These are phyloP conservation scores for Penicillium hesseltinei DNA, from an alignment of 2,329 filamentous ascomycete species.

Conservation along the genomic window DNA sequence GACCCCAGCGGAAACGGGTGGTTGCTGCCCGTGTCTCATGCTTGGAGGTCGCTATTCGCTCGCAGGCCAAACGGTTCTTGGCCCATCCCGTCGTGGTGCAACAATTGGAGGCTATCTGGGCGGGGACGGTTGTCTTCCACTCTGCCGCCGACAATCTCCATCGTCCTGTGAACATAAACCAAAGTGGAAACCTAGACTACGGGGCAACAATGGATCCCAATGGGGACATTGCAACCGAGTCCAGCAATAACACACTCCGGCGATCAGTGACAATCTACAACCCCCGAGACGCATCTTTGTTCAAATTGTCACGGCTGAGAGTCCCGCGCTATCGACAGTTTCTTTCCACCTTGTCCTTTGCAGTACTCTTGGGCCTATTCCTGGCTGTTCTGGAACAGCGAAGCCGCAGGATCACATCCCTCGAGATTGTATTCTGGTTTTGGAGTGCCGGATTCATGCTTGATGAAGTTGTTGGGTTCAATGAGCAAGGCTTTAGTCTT, in stretches of 20 bases:
- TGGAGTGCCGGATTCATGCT: constrained; percentile 98
- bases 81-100: constrained; percentile 89
- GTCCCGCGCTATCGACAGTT: constrained; percentile 91
- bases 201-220: constrained; percentile 28
- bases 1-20: constrained; percentile 47
- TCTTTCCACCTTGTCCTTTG: constrained; percentile 82
- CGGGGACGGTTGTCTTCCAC: constrained; percentile 91
- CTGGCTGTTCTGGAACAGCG: constrained; percentile 75
- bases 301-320: constrained; percentile 85
- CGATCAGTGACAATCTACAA: constrained; percentile 86
- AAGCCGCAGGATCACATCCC: constrained; percentile 73
- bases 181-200: constrained; percentile 23
- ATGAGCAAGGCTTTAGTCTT: constrained; percentile 91
- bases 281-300: constrained; percentile 81
- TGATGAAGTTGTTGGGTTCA: constrained; percentile 93
- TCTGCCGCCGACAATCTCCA: constrained; percentile 83
- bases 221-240: constrained; percentile 18
- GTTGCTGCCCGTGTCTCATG: constrained; percentile 78
- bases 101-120: constrained; percentile 96
- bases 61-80: constrained; percentile 87
- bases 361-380: constrained; percentile 79
- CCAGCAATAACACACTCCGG: constrained; percentile 39
- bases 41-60: constrained; percentile 87
- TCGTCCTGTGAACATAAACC: constrained; percentile 51
- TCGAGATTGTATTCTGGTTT: constrained; percentile 93